phyloP scores from a whole-genome alignment of 441 rosid species.

The Breynia disticha region DNA sequence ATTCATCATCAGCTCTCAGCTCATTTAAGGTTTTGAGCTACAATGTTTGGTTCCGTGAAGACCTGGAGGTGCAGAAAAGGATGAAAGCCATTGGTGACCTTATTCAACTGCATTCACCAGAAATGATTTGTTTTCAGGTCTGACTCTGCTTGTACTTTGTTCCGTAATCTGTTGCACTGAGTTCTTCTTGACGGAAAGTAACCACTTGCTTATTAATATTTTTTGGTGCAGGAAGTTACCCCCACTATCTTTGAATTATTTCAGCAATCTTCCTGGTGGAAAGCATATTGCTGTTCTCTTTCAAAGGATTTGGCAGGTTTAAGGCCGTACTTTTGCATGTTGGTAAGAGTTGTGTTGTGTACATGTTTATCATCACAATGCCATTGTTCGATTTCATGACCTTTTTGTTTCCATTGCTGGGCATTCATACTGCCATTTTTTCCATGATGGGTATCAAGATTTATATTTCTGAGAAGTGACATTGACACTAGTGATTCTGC shows the following conservation, averaged over 20 bases:
- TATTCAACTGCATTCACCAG: conserved; percentile 69
- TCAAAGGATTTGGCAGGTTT: conserved; percentile 29
- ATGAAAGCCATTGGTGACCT: conserved; percentile 79
- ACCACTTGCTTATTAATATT: background rate
- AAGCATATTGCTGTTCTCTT: conserved; percentile 59
- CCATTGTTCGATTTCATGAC: background rate
- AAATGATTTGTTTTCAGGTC: conserved; percentile 84
- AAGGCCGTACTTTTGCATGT: conserved; percentile 74
- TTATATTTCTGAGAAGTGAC: too few relatives aligned
- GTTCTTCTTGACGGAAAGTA: conserved; percentile 5
- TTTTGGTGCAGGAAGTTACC: conserved; percentile 65
- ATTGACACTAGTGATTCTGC: too few relatives aligned
- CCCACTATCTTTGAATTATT: conserved; percentile 55
- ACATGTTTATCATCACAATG: background rate
- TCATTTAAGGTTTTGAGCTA: conserved; percentile 70
- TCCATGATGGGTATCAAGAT: background rate
- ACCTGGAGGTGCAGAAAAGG: conserved; percentile 62
- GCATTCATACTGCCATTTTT: background rate
- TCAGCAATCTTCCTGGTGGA: conserved; percentile 77
- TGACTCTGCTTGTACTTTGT: conserved; percentile 19
- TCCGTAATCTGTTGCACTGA: background rate
- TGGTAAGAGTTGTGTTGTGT: conserved; percentile 26
- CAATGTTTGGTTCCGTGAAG: conserved; percentile 96
- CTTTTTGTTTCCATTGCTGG: background rate
- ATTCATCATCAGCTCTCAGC: conserved; percentile 22